Evolutionary conservation across 1,284 basidiomycete species (phyloP).

Genomic region (Sanghuangporus sanghuang): DNA sequence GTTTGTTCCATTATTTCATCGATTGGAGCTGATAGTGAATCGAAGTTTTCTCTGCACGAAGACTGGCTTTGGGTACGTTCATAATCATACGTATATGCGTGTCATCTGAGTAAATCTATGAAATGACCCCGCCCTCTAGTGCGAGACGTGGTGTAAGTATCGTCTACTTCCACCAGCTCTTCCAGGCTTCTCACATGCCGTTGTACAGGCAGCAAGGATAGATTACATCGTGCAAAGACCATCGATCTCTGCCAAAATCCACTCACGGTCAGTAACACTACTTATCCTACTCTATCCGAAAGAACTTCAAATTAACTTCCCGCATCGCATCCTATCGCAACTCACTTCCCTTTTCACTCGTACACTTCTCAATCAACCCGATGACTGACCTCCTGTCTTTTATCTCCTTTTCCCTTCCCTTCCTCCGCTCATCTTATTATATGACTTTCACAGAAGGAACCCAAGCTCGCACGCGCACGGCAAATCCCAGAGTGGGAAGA

Average conservation of each 20-base stretch:
- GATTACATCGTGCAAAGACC: conserved; percentile 76
- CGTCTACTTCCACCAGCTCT: not conserved
- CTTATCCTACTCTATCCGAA: not conserved
- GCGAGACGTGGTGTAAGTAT: conserved; percentile 80
- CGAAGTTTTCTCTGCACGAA: conserved; percentile 81
- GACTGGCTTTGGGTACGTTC: conserved; percentile 87
- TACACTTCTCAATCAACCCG: not conserved
- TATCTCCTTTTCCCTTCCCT: not conserved
- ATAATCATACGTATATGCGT: not conserved
- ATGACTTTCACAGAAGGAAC: conserved; percentile 74
- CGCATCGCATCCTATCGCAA: not conserved
- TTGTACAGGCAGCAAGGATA: conserved; percentile 66
- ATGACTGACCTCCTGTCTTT: not conserved
- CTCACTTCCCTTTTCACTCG: not conserved
- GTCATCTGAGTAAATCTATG: not conserved
- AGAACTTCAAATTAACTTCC: not conserved
- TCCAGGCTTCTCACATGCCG: conserved; percentile 18
- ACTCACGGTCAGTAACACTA: conserved; percentile 61
- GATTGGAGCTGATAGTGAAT: conserved; percentile 6
- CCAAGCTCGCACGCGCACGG: conserved; percentile 87
- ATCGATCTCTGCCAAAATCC: conserved; percentile 94
- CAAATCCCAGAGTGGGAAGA: conserved; percentile 97
- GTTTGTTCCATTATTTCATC: not conserved
- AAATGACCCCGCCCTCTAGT: conserved; percentile 36
- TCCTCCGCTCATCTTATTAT: not conserved